Percentiles rank a stretch among this genome's conserved stretches.
phyloP scores from a whole-genome alignment of 768 basidiomycete species.

The Trametes cinnabarina region DNA sequence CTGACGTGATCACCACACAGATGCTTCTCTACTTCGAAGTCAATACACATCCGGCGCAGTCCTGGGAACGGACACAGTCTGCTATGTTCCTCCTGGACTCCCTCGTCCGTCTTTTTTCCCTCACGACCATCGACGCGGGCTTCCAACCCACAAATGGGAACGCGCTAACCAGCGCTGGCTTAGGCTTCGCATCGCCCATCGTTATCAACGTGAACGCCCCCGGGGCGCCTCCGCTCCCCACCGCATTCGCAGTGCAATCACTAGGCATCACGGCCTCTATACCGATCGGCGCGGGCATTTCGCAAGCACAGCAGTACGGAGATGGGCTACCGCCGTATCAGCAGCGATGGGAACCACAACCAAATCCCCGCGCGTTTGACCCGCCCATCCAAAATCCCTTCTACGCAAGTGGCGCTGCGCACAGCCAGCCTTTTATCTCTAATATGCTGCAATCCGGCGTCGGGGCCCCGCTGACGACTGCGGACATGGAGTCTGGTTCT shows the following conservation, averaged over 20 bases:
- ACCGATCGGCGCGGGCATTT: too few species aligned
- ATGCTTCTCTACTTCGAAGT: conserved; percentile 15
- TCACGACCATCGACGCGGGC: conserved; percentile 38
- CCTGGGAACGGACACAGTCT: conserved; percentile 2
- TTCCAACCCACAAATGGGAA: conserved; percentile 48
- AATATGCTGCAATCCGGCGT: background rate
- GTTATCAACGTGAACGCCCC: background rate
- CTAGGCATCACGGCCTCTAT: background rate
- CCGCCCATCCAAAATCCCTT: background rate
- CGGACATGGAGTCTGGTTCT: background rate
- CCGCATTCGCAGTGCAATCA: background rate
- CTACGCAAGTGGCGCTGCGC: background rate
- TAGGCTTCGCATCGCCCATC: background rate
- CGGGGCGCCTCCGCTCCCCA: background rate
- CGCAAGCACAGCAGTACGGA: too few species aligned
- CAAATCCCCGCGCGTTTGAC: background rate
- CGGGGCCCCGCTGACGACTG: background rate
- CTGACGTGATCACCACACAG: conserved; percentile 5
- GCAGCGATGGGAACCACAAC: background rate
- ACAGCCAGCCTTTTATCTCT: background rate
- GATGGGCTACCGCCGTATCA: too few species aligned
- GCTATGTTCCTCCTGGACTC: conserved; percentile 14
- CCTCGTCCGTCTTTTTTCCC: conserved; percentile 10
- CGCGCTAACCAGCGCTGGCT: conserved; percentile 12
- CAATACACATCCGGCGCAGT: conserved; percentile 6